These are phyloP conservation scores for Tolypocladium sp. DNA, from an alignment of 2,329 filamentous ascomycete species.

Conservation along the genomic window DNA sequence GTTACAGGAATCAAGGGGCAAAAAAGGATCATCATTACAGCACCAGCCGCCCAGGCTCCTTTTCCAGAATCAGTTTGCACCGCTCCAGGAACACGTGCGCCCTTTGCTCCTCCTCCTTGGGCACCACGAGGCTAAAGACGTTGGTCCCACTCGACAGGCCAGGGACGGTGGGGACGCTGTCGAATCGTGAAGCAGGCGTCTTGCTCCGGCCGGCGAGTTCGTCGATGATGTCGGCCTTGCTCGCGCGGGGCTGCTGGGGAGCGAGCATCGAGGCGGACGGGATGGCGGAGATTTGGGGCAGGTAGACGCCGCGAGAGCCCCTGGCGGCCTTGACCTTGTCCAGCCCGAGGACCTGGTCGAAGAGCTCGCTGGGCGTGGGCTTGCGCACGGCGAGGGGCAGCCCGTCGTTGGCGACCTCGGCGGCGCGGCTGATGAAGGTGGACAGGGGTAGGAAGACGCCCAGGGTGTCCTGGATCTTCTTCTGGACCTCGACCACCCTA, in stretches of 20 bases:
- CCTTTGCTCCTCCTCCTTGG: slow-evolving; percentile 70
- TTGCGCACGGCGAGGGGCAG: slow-evolving; percentile 57
- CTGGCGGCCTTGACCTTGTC: slow-evolving; percentile 36
- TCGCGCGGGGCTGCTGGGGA: slow-evolving; percentile 19
- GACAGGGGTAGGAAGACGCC: slow-evolving; percentile 76
- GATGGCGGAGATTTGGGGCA: slow-evolving; percentile 60
- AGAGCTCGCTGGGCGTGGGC: slow-evolving; percentile 72
- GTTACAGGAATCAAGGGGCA: slow-evolving; percentile 15
- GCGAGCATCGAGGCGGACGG: slow-evolving; percentile 31
- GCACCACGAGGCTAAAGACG: slow-evolving; percentile 73
- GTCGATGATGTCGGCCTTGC: slow-evolving; percentile 67
- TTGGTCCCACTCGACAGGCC: slow-evolving; percentile 53
- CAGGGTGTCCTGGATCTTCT: slow-evolving; percentile 66
- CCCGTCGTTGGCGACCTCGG: slow-evolving; percentile 79
- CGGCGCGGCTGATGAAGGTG: slow-evolving; percentile 77
- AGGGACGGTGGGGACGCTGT: slow-evolving; percentile 24
- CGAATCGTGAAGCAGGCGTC: slow-evolving; percentile 13
- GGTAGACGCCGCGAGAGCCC: slow-evolving; percentile 53
- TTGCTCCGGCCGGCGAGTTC: slow-evolving; percentile 47
- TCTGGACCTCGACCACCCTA: slow-evolving; percentile 71
- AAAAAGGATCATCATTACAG: slow-evolving; percentile 29
- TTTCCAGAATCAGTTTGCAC: slow-evolving; percentile 75
- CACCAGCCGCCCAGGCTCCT: slow-evolving; percentile 68
- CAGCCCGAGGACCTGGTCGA: slow-evolving; percentile 78
- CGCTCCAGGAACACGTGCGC: slow-evolving; percentile 76